Evolutionary conservation across 352 stramenopile species (phyloP).

Genomic region (Pythium vanterpoolii): DNA sequence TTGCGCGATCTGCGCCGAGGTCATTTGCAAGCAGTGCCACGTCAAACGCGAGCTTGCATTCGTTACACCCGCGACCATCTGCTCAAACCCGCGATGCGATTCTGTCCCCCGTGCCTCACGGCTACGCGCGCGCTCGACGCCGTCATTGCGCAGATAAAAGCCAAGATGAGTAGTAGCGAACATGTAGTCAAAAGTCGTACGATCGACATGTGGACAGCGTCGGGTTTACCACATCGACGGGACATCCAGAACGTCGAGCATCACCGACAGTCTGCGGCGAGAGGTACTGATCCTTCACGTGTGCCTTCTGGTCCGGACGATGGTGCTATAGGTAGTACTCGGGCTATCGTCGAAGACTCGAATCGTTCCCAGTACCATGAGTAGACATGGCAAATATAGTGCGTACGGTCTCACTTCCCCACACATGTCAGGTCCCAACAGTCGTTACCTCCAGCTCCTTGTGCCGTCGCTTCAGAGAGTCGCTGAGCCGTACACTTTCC

Average conservation of each 20-base stretch:
- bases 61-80: not conserved
- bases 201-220: too few species aligned
- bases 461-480: slow-evolving; percentile 9
- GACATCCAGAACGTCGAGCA: too few species aligned
- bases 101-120: not conserved
- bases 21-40: not conserved
- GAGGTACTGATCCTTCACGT: too few species aligned
- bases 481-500: not conserved
- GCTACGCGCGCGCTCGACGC: not conserved
- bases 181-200: too few species aligned
- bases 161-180: too few species aligned
- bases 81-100: not conserved
- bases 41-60: not conserved
- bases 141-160: not conserved
- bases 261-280: too few species aligned
- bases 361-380: too few species aligned
- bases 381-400: not conserved
- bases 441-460: not conserved
- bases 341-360: too few species aligned
- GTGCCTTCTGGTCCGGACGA: too few species aligned
- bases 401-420: too few species aligned
- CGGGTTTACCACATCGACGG: too few species aligned
- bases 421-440: not conserved
- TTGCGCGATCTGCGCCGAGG: not conserved
- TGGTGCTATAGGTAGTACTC: too few species aligned